Conservation (phyloP, 805 yeast species). For the Candida sphagnicola region DNA sequence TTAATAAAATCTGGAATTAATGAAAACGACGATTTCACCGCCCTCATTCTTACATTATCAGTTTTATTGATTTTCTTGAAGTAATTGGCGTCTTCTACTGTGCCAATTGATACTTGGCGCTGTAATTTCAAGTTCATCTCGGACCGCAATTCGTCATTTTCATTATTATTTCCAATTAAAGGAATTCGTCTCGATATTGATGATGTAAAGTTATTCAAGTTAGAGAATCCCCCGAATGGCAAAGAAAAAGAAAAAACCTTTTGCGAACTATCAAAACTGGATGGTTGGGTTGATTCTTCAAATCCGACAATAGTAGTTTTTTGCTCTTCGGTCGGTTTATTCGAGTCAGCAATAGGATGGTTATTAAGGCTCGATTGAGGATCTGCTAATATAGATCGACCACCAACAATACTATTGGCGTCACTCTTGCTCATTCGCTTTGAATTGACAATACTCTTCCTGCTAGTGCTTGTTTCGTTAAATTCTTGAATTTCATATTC, state of each 20-base stretch:
- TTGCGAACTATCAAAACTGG: constrained; percentile 16
- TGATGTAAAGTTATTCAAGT: constrained; percentile 19
- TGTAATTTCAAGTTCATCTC: constrained; percentile 39
- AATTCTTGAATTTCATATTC: not conserved
- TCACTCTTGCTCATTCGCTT: constrained; percentile 22
- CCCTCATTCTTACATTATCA: constrained; percentile 66
- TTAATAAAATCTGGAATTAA: constrained; percentile 32
- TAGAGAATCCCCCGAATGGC: constrained; percentile 50
- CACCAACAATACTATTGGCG: constrained; percentile 51
- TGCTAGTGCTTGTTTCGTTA: not conserved
- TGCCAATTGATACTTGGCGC: constrained; percentile 55
- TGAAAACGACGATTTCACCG: constrained; percentile 54
- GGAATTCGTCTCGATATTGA: constrained; percentile 9
- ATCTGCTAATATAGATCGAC: constrained; percentile 27
- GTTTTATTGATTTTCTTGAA: constrained; percentile 53
- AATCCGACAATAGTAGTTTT: constrained; percentile 17
- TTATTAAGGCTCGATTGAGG: constrained; percentile 7
- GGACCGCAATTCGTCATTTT: constrained; percentile 12
- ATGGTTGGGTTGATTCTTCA: constrained; percentile 24
- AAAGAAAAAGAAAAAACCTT: constrained; percentile 54
- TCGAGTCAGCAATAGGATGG: constrained; percentile 11
- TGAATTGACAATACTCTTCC: not conserved
- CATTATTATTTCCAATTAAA: constrained; percentile 16
- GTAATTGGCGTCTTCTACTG: constrained; percentile 59
- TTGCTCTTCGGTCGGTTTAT: constrained; percentile 14